phyloP scores from a whole-genome alignment of 2,329 filamentous ascomycete genomes.

The Lecanicillium sp. region DNA sequence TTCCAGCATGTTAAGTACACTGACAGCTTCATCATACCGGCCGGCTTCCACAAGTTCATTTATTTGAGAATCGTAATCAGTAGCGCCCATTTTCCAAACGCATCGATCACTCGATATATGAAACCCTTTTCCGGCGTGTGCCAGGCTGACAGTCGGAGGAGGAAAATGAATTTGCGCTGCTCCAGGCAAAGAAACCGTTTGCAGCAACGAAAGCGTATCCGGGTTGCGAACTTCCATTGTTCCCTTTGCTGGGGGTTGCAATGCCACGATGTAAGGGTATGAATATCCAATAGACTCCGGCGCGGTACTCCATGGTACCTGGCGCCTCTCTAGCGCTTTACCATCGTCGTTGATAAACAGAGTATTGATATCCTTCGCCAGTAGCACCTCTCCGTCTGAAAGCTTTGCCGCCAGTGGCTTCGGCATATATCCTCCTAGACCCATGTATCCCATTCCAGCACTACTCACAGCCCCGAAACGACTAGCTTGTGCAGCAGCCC shows the following conservation, averaged over 20 bases:
- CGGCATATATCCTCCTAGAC: conserved; percentile 82
- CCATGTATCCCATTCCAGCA: conserved; percentile 93
- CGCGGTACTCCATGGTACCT: conserved; percentile 85
- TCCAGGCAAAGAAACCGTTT: conserved; percentile 73
- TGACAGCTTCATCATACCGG: conserved; percentile 85
- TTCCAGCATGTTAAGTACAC: conserved; percentile 80
- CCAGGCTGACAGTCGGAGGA: conserved; percentile 85
- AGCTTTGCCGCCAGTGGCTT: conserved; percentile 81
- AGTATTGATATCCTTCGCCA: conserved; percentile 98
- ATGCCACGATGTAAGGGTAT: conserved; percentile 86
- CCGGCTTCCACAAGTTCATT: conserved; percentile 67
- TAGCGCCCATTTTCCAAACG: conserved; percentile 93
- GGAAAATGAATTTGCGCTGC: conserved; percentile 85
- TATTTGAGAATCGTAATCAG: conserved; percentile 85
- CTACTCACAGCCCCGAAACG: conserved; percentile 77
- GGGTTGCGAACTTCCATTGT: conserved; percentile 87
- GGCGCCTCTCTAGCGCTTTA: conserved; percentile 70
- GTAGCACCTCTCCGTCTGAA: conserved; percentile 71
- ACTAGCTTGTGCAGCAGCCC: conserved; percentile 53
- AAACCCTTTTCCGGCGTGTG: conserved; percentile 93
- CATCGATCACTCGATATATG: conserved; percentile 83
- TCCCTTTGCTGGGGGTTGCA: conserved; percentile 77
- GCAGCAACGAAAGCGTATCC: conserved; percentile 80
- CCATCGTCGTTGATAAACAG: conserved; percentile 82
- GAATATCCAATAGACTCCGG: conserved; percentile 93